A percentile compares a stretch with the other conserved stretches of the same genome.
These are phyloP conservation scores for Stephanodiscus triporus DNA, from an alignment of 108 stramenopile genomes.

Conservation along the genomic window DNA sequence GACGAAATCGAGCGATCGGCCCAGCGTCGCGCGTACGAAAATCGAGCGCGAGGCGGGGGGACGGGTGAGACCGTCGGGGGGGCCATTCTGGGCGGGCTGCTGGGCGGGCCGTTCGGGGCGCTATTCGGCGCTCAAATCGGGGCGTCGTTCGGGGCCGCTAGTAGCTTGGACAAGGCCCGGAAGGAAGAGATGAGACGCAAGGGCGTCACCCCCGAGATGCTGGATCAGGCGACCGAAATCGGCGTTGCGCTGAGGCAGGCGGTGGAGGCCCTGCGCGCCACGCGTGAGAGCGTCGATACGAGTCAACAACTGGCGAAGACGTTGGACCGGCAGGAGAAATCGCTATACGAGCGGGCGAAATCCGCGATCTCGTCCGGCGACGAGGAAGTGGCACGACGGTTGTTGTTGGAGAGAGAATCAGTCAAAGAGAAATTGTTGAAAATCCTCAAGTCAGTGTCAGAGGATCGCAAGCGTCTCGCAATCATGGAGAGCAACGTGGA, in stretches of 20 bases:
- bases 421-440: slow-evolving; percentile 72
- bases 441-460: slow-evolving; percentile 57
- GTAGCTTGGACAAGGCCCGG: slow-evolving; percentile 64
- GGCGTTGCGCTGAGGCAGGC: slow-evolving; percentile 64
- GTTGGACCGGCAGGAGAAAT: slow-evolving; percentile 58
- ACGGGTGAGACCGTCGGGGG: slow-evolving; percentile 71
- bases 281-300: slow-evolving; percentile 66
- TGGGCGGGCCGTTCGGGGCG: slow-evolving; percentile 81
- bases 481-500: slow-evolving; percentile 73
- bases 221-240: slow-evolving; percentile 69
- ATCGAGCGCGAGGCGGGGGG: slow-evolving; percentile 37
- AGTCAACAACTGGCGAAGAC: slow-evolving; percentile 66
- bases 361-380: slow-evolving; percentile 52
- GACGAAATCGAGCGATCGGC: slow-evolving; percentile 49
- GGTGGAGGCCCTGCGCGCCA: slow-evolving; percentile 67
- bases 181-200: slow-evolving; percentile 77
- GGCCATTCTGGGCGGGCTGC: slow-evolving; percentile 74
- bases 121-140: slow-evolving; percentile 85
- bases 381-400: slow-evolving; percentile 64
- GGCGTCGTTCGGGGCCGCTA: slow-evolving; percentile 56
- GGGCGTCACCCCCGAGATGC: slow-evolving; percentile 80
- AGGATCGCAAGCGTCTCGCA: slow-evolving; percentile 64
- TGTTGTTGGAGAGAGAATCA: slow-evolving; percentile 61
- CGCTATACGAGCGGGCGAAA: slow-evolving; percentile 73
- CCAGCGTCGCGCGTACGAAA: slow-evolving; percentile 37